A percentile compares a stretch with the other conserved stretches of the same genome.
Evolutionary conservation across 2,329 filamentous ascomycete species (phyloP).

Genomic region (Epichloe brachyelytri): DNA sequence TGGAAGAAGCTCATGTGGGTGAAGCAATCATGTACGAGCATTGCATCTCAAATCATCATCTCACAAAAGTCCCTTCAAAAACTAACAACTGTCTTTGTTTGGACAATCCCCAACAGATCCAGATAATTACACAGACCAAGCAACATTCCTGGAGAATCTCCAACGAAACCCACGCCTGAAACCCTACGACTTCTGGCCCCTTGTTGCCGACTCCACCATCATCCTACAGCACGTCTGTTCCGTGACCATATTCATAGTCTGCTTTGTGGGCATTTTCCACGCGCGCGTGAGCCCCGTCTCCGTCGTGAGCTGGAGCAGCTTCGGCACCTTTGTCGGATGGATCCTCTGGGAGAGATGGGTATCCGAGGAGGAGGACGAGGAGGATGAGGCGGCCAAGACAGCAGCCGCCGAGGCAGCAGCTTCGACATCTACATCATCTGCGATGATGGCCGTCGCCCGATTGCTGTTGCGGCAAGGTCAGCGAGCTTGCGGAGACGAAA

Average conservation of each 20-base stretch:
- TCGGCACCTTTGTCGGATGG: conserved; percentile 79
- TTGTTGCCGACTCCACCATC: conserved; percentile 88
- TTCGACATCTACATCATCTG: neutral
- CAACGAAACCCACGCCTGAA: conserved; percentile 88
- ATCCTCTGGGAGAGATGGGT: conserved; percentile 87
- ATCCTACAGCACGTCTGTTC: conserved; percentile 96
- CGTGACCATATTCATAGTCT: conserved; percentile 86
- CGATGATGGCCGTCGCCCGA: neutral
- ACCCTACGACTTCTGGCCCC: conserved; percentile 95
- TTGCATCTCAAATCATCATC: neutral
- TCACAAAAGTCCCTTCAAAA: neutral
- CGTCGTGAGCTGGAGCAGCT: conserved; percentile 72
- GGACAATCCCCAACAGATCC: conserved; percentile 46
- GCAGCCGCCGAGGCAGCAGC: conserved; percentile 12
- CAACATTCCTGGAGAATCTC: conserved; percentile 89
- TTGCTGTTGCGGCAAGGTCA: conserved; percentile 11
- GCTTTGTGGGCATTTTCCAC: conserved; percentile 82
- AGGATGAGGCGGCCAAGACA: conserved; percentile 26
- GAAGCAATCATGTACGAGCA: conserved; percentile 69
- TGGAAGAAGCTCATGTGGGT: conserved; percentile 99
- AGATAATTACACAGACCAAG: conserved; percentile 98
- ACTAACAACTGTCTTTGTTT: neutral
- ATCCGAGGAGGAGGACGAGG: conserved; percentile 48
- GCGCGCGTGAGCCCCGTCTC: conserved; percentile 81
- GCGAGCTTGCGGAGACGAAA: conserved; percentile 21